phyloP scores from a whole-genome alignment of 2,329 filamentous ascomycete species.

The Beauveria rudraprayagi region DNA sequence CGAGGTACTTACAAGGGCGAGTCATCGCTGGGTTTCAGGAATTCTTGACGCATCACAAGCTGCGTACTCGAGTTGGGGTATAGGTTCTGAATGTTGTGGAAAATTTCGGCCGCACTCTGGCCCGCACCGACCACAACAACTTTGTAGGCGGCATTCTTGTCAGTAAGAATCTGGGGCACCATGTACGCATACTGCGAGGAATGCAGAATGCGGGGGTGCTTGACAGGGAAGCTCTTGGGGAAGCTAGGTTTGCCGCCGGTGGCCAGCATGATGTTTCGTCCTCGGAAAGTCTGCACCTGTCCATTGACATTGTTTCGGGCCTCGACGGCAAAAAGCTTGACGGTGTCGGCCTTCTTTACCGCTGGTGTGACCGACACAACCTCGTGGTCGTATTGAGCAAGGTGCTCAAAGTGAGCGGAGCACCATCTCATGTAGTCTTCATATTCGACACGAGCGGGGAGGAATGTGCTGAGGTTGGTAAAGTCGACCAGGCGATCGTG shows the following conservation, averaged over 20 bases:
- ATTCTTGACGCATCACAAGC: constrained; percentile 74
- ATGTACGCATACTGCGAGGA: constrained; percentile 75
- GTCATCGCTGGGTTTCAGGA: constrained; percentile 85
- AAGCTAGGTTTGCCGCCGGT: constrained; percentile 58
- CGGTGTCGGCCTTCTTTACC: constrained; percentile 35
- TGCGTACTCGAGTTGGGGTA: constrained; percentile 76
- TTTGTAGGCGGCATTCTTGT: constrained; percentile 51
- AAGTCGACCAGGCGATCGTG: constrained; percentile 81
- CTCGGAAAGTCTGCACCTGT: constrained; percentile 41
- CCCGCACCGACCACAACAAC: constrained; percentile 84
- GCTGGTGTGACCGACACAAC: constrained; percentile 64
- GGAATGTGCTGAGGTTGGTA: constrained; percentile 81
- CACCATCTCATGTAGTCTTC: constrained; percentile 96
- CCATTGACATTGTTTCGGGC: constrained; percentile 56
- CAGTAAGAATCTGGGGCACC: constrained; percentile 50
- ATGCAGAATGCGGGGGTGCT: constrained; percentile 70
- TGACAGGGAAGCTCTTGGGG: constrained; percentile 59
- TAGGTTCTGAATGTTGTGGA: constrained; percentile 72
- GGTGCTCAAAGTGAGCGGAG: constrained; percentile 64
- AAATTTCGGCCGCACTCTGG: constrained; percentile 92
- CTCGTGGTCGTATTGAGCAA: constrained; percentile 70
- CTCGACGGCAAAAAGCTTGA: constrained; percentile 60
- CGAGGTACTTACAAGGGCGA: constrained; percentile 71
- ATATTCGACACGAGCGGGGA: constrained; percentile 80
- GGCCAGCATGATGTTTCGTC: constrained; percentile 58